Evolutionary conservation across 1,284 basidiomycete species (phyloP), one percentile per base, ranked within the genome.

Genomic region (Lentinula novae-zelandiae): DNA sequence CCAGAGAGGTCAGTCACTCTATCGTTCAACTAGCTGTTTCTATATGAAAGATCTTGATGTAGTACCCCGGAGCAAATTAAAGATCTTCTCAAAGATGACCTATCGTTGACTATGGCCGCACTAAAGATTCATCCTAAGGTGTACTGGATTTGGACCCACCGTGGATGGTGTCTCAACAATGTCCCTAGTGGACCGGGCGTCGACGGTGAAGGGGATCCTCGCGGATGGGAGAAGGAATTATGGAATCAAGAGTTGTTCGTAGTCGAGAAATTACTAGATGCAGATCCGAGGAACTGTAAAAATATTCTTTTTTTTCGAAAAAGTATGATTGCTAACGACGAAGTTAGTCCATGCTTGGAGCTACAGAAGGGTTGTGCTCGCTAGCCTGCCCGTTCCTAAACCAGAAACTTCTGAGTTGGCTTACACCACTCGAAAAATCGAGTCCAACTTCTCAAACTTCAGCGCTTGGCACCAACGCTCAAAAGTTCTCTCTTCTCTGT

Each of bases 401-500:
- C 71, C 86, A 3, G 75, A 78, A 51, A 74, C 70, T 44, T 76
- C 79, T 27, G 95, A 97, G 71, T 75, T 98, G 31, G 80, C 78
- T 0, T 98, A 92, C 70, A 96, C 96, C 1, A 87, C 85, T 53
- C 82, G 82, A 63, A 98, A 98, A 78, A 99, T 99, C 66, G 90
- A 95, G 72, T 78, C 89, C 57, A 98, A 94, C 72, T 97, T 99
- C 70, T 96, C 93, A 53, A 99, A 99, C 73, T 99, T 98, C 72
- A 96, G 93, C 62, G 97, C 97, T 15, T 99, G 97, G 97, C 97
- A 99, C 73, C 95, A 96, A 67, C 85, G 97, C 31, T 92, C 94
- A 1, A 96, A 96, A 72, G 80, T 96, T 1, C 78, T 95, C 15
- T 74, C 80, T 0, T 80, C 79, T 3, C 69, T 93, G 5, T 96